Evolutionary conservation across 2,329 filamentous ascomycete genomes (phyloP).

Genomic region (Cercospora nicotianae): DNA sequence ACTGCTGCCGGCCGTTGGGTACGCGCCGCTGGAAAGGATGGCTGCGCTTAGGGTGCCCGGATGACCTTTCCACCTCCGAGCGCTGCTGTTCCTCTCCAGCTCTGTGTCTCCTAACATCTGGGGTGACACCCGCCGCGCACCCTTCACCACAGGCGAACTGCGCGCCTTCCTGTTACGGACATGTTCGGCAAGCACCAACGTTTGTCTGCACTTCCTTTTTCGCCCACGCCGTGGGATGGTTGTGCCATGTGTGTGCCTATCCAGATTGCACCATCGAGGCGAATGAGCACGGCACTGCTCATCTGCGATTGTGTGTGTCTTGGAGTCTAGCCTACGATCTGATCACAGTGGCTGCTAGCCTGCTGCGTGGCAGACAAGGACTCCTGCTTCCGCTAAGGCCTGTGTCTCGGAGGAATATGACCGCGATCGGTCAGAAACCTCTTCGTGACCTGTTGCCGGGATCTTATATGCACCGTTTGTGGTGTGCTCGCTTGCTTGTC

Average conservation of each 20-base stretch:
- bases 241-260: background rate
- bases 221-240: background rate
- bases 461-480: background rate
- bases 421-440: background rate
- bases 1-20: constrained; percentile 2
- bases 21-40: constrained; percentile 4
- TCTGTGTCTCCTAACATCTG: background rate
- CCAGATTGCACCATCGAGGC: background rate
- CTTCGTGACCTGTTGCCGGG: background rate
- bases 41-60: background rate
- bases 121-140: background rate
- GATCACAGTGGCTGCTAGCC: background rate
- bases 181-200: background rate
- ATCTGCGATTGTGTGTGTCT: background rate
- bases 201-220: background rate
- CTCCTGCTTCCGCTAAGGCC: background rate
- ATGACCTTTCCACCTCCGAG: background rate
- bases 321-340: background rate
- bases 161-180: background rate
- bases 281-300: background rate
- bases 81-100: background rate
- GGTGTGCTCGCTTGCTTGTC: background rate
- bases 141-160: background rate
- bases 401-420: background rate
- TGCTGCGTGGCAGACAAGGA: background rate